A percentile compares a stretch with the other conserved stretches of the same genome.
Conservation (phyloP, 345 rosid species). For the Cochlearia excelsa region DNA sequence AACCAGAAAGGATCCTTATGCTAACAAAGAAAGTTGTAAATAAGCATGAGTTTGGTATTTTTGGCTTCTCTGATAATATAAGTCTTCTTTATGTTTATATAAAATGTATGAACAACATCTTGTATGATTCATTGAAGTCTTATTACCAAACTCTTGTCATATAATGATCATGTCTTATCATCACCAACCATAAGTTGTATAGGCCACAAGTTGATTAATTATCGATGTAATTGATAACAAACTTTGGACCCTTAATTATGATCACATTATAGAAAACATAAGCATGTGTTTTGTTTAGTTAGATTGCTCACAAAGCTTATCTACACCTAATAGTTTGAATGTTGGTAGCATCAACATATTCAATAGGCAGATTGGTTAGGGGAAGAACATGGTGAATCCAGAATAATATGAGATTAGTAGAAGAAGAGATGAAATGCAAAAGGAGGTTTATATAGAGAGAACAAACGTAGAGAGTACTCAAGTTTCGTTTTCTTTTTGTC, state of each 20-base stretch:
- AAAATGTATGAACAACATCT: background rate
- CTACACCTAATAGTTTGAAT: no score
- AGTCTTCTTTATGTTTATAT: background rate
- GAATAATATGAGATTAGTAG: slow-evolving; percentile 16
- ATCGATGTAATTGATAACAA: no score
- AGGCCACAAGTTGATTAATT: no score
- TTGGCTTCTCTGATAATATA: slow-evolving; percentile 3
- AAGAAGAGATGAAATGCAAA: background rate
- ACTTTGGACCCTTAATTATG: no score
- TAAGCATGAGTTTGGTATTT: background rate
- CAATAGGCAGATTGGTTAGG: no score
- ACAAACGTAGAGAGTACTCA: slow-evolving; percentile 39
- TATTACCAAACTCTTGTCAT: slow-evolving; percentile 17
- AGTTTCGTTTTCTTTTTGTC: slow-evolving; percentile 16
- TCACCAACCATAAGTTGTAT: no score
- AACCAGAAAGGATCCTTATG: background rate
- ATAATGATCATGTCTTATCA: background rate
- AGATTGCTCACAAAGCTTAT: no score
- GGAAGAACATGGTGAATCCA: no score
- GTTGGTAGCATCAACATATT: no score
- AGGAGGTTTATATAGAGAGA: slow-evolving; percentile 30
- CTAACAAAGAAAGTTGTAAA: background rate
- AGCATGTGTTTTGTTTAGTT: no score
- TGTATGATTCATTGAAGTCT: background rate
- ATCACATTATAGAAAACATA: no score